Evolutionary conservation across 1,139 yeast genomes (phyloP).

Genomic region (Debaryomyces udenii): DNA sequence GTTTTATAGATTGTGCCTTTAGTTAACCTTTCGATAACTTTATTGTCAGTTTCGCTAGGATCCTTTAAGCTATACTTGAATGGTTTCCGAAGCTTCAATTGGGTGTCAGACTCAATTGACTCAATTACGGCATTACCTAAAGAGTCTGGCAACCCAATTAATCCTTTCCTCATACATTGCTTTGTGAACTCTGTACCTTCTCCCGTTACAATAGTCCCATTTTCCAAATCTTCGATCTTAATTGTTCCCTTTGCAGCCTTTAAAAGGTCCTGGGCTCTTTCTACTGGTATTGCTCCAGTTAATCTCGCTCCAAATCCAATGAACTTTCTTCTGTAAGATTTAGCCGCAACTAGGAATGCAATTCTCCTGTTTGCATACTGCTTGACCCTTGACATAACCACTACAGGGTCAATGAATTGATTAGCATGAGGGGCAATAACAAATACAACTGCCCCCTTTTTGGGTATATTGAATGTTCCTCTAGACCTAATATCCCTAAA

Average conservation of each 20-base stretch:
- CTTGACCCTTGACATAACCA: slow-evolving; percentile 43
- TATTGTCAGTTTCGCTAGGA: slow-evolving; percentile 24
- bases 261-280: slow-evolving; percentile 70
- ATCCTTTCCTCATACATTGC: slow-evolving; percentile 52
- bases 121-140: slow-evolving; percentile 62
- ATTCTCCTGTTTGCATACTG: slow-evolving; percentile 44
- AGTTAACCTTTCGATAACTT: slow-evolving; percentile 39
- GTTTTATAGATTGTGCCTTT: slow-evolving; percentile 56
- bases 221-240: slow-evolving; percentile 32
- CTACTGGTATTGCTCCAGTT: slow-evolving; percentile 71
- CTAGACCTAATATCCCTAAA: slow-evolving; percentile 46
- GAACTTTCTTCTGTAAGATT: slow-evolving; percentile 53
- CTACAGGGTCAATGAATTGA: slow-evolving; percentile 47
- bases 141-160: slow-evolving; percentile 62
- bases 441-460: slow-evolving; percentile 42
- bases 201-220: slow-evolving; percentile 43
- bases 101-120: slow-evolving; percentile 55
- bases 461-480: slow-evolving; percentile 46
- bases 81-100: slow-evolving; percentile 52
- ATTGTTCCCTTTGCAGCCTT: slow-evolving; percentile 51
- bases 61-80: slow-evolving; percentile 31
- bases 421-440: slow-evolving; percentile 53
- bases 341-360: slow-evolving; percentile 65
- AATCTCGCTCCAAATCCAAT: slow-evolving; percentile 61
- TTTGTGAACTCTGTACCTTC: slow-evolving; percentile 50